phyloP scores from a whole-genome alignment of 768 basidiomycete genomes.

The Suillus fuscotomentosus region DNA sequence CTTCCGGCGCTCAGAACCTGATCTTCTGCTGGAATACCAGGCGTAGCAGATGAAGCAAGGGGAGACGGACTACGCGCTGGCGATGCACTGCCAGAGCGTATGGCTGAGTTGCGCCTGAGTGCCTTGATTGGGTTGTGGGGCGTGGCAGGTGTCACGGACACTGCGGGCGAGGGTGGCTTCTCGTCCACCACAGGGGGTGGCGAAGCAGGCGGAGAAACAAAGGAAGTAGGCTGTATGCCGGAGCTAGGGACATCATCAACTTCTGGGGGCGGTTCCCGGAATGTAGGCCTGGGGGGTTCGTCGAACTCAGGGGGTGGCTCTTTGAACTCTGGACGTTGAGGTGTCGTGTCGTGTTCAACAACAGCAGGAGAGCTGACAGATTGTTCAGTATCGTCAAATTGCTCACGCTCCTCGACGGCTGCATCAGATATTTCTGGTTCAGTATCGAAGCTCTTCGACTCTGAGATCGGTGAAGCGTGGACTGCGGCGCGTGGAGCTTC shows the following conservation, averaged over 20 bases:
- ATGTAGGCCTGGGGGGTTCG: constrained; percentile 42
- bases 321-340: constrained; percentile 51
- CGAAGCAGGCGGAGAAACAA: constrained; percentile 22
- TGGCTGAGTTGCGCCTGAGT: constrained; percentile 32
- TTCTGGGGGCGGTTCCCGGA: constrained; percentile 67
- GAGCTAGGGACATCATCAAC: constrained; percentile 36
- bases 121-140: constrained; percentile 53
- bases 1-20: constrained; percentile 32
- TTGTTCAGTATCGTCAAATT: constrained; percentile 31
- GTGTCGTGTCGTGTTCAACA: constrained; percentile 16
- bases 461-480: constrained; percentile 21
- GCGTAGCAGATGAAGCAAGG: constrained; percentile 24
- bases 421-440: constrained; percentile 17
- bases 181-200: constrained; percentile 23
- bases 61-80: constrained; percentile 48
- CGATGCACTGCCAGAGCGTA: constrained; percentile 34
- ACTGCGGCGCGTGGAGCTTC: constrained; percentile 13
- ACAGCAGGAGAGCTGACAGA: constrained; percentile 4
- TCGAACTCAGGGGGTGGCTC: constrained; percentile 52
- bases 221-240: constrained; percentile 15
- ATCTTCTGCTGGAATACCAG: constrained; percentile 30
- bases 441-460: constrained; percentile 12
- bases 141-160: constrained; percentile 42
- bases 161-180: constrained; percentile 31
- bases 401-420: constrained; percentile 4